Conservation (phyloP, 2,329 filamentous ascomycete species). For the Coniochaeta sp. region DNA sequence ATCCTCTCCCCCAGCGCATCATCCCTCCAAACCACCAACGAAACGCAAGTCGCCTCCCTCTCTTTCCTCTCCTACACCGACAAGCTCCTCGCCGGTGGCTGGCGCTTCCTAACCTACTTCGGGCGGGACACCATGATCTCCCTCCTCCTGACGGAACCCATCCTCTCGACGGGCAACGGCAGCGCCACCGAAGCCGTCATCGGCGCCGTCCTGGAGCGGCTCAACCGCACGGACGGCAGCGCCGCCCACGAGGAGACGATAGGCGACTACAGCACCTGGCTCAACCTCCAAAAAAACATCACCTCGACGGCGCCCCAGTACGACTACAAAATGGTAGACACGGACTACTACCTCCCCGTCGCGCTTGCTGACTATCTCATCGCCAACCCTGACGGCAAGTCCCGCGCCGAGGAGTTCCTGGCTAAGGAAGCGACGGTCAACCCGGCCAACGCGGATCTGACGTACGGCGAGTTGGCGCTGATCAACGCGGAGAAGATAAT, state of each 20-base stretch:
- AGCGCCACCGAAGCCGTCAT: conserved; percentile 56
- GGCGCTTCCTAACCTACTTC: conserved; percentile 62
- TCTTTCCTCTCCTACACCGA: conserved; percentile 58
- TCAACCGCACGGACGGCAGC: conserved; percentile 52
- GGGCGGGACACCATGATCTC: conserved; percentile 59
- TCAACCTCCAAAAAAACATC: conserved; percentile 47
- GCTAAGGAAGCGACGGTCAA: conserved; percentile 39
- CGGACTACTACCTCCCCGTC: conserved; percentile 54
- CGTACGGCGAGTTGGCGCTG: conserved; percentile 43
- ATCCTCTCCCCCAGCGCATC: conserved; percentile 42
- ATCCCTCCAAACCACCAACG: conserved; percentile 34
- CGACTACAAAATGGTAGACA: conserved; percentile 57
- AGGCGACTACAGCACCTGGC: conserved; percentile 56
- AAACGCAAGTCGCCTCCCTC: conserved; percentile 38
- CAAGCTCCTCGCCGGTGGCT: conserved; percentile 57
- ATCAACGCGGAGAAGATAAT: conserved; percentile 53
- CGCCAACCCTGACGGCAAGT: conserved; percentile 31
- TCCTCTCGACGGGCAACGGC: conserved; percentile 47
- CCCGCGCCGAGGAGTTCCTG: conserved; percentile 28
- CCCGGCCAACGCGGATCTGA: conserved; percentile 41
- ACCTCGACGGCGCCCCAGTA: conserved; percentile 45
- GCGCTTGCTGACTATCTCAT: conserved; percentile 53
- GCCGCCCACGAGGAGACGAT: conserved; percentile 61
- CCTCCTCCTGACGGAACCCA: conserved; percentile 47
- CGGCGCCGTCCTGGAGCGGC: conserved; percentile 50